Conservation (phyloP, 1,139 yeast species). For the Groenewaldozyma auringiensis region DNA sequence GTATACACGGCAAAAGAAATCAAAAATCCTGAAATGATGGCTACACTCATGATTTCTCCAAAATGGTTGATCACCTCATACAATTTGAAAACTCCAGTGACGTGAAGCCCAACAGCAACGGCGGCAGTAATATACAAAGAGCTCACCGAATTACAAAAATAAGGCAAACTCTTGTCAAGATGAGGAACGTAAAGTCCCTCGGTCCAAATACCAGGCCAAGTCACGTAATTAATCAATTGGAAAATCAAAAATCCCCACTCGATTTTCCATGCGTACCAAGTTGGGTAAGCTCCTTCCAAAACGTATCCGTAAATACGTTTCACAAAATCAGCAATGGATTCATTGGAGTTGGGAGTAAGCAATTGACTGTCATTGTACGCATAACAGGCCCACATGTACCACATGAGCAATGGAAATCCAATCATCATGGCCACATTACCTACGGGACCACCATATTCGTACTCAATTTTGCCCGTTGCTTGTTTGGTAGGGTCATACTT, state of each 20-base stretch:
- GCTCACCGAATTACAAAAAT: slow-evolving; percentile 87
- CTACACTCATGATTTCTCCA: slow-evolving; percentile 89
- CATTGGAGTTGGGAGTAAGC: slow-evolving; percentile 58
- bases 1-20: slow-evolving; percentile 67
- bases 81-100: slow-evolving; percentile 63
- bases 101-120: slow-evolving; percentile 55
- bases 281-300: slow-evolving; percentile 59
- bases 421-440: slow-evolving; percentile 92
- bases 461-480: slow-evolving; percentile 26
- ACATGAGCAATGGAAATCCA: slow-evolving; percentile 90
- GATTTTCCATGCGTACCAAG: slow-evolving; percentile 55
- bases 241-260: slow-evolving; percentile 63
- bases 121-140: slow-evolving; percentile 65
- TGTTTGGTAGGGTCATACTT: slow-evolving; percentile 18
- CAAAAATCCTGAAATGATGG: slow-evolving; percentile 67
- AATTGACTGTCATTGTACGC: slow-evolving; percentile 66
- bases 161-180: slow-evolving; percentile 72
- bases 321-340: slow-evolving; percentile 54
- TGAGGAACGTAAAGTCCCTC: slow-evolving; percentile 90
- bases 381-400: slow-evolving; percentile 93
- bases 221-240: slow-evolving; percentile 70
- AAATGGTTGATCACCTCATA: slow-evolving; percentile 70
- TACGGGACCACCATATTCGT: slow-evolving; percentile 91
- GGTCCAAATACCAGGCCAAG: slow-evolving; percentile 92
- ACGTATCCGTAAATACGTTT: slow-evolving; percentile 38